Conservation (phyloP, 1,139 yeast species). For the Geotrichum aggregatum region DNA sequence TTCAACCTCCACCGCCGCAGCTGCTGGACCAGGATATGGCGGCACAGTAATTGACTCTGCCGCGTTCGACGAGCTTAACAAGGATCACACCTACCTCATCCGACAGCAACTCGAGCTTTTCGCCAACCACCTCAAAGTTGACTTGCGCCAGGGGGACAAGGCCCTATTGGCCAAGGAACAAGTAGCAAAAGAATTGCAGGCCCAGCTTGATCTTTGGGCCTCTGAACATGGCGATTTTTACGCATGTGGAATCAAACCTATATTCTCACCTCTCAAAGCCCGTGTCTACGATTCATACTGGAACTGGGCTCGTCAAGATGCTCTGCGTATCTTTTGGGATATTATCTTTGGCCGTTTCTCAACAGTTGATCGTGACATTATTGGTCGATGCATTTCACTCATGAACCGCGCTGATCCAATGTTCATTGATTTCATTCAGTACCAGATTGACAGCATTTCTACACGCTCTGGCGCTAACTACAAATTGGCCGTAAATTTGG, state of each 20-base stretch:
- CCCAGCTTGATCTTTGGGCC: constrained; percentile 87
- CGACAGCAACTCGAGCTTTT: constrained; percentile 92
- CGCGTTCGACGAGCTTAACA: constrained; percentile 88
- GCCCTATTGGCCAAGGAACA: constrained; percentile 81
- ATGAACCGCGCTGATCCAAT: constrained; percentile 97
- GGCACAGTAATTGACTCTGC: constrained; percentile 49
- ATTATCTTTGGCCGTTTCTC: constrained; percentile 89
- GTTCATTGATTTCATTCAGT: constrained; percentile 92
- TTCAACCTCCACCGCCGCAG: constrained; percentile 48
- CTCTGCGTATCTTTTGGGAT: constrained; percentile 88
- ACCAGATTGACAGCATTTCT: constrained; percentile 90
- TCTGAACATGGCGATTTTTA: constrained; percentile 94
- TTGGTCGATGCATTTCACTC: constrained; percentile 90
- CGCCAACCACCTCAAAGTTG: constrained; percentile 91
- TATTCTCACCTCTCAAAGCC: constrained; percentile 87
- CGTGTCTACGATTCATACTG: constrained; percentile 96
- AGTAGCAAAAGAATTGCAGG: constrained; percentile 76
- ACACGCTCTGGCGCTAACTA: constrained; percentile 83
- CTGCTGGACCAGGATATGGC: constrained; percentile 84
- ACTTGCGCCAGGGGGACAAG: constrained; percentile 86
- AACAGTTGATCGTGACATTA: constrained; percentile 91
- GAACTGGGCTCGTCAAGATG: constrained; percentile 99
- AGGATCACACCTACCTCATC: constrained; percentile 84
- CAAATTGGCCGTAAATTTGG: constrained; percentile 81
- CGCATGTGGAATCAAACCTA: constrained; percentile 85